Evolutionary conservation across 2,329 filamentous ascomycete species (phyloP), one percentile per base, ranked within the genome.

Genomic region (Coniochaeta sp.): DNA sequence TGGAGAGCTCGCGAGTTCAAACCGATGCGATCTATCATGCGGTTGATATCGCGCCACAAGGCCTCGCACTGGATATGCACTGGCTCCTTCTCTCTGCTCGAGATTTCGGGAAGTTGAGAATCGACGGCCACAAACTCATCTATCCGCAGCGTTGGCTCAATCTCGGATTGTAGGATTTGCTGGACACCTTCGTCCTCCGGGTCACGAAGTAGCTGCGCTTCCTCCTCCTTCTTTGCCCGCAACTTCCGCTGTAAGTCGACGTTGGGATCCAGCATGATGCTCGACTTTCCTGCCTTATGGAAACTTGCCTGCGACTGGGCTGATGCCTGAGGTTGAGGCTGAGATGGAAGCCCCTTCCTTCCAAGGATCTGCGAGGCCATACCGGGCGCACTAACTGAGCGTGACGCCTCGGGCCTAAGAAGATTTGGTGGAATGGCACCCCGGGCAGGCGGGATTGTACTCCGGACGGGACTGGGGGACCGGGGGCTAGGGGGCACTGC

Each of bases 21-120:
- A 11, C 93, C 93, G 44, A 98, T 77, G 0, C 90, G 93, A 67
- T 97, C 91, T 50, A 99, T 87, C 95, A 98, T 99, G 14, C 90
- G 90, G 72, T 95, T 93, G 70, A 93, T 90, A 67, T 93, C 90
- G 52, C 89, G 83, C 71, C 90, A 95, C 1, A 89, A 78, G 19
- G 84, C 81, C 68, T 89, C 86, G 24, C 86, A 84, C 65, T 88
- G 85, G 9, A 81, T 79, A 4, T 85, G 81, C 34, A 88, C 60
- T 38, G 66, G 63, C 26, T 67, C 63, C 16, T 63, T 62, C 17
- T 47, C 58, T 3, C 62, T 58, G 14, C 26, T 60, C 36, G 62
- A 54, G 17, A 61, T 43, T 2, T 43, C 43, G 44, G 66, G 64
- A 8, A 67, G 61, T 52, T 66, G 64, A 1, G 63, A 61, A 3